These are phyloP conservation scores for Punica granatum DNA, from an alignment of 345 rosid species.

Conservation along the genomic window DNA sequence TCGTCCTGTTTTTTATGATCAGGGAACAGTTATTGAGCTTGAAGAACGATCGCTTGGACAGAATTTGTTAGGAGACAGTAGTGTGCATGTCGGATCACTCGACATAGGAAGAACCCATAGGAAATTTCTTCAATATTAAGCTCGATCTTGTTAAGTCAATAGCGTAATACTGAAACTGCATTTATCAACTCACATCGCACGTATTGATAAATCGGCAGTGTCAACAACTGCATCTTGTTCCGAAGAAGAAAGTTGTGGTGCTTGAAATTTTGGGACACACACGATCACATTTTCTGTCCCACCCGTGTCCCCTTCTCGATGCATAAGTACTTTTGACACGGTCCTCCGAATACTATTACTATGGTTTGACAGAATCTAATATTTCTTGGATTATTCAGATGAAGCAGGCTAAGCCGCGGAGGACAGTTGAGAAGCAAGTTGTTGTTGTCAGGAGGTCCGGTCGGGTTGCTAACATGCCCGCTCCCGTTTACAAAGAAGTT, in stretches of 20 bases:
- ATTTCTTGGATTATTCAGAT: constrained; percentile 18
- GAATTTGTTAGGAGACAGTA: neutral
- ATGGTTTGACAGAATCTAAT: neutral
- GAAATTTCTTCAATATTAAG: neutral
- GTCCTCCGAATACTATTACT: neutral
- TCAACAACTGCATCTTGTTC: too few relatives aligned
- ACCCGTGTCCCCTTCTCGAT: neutral
- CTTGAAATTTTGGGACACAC: too few relatives aligned
- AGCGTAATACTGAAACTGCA: neutral
- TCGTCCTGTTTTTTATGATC: neutral
- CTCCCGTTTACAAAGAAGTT: constrained; percentile 60
- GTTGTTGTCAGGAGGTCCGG: constrained; percentile 60
- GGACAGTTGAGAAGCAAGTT: constrained; percentile 27
- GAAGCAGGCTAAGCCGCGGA: constrained; percentile 33
- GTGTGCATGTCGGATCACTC: too few relatives aligned
- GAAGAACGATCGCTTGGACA: neutral
- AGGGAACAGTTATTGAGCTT: neutral
- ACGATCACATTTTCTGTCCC: neutral
- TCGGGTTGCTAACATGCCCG: constrained; percentile 40
- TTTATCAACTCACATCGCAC: too few relatives aligned
- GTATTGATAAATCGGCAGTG: too few relatives aligned
- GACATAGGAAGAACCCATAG: too few relatives aligned
- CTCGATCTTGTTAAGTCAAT: too few relatives aligned
- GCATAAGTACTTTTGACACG: neutral
- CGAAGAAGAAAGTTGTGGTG: too few relatives aligned